Conservation (phyloP, 768 basidiomycete species). For the Russula griseocarnosa region DNA sequence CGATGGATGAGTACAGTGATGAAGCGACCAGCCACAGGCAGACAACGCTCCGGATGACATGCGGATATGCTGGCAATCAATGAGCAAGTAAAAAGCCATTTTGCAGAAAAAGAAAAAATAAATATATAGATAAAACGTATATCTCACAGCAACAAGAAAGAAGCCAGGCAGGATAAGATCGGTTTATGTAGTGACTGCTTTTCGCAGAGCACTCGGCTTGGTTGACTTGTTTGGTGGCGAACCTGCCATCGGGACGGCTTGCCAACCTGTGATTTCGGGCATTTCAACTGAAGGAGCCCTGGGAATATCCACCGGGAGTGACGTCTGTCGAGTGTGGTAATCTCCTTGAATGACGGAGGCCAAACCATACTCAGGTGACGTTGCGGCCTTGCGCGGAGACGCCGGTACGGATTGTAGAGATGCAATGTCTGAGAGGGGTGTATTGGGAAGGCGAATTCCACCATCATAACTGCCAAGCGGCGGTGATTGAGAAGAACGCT, state of each 20-base stretch:
- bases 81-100: slow-evolving; percentile 26
- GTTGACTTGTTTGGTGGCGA: slow-evolving; percentile 29
- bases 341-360: slow-evolving; percentile 25
- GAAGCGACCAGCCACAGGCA: slow-evolving; percentile 27
- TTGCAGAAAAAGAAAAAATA: slow-evolving; percentile 24
- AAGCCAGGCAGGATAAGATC: neutral
- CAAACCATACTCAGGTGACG: slow-evolving; percentile 30
- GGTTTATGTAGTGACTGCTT: slow-evolving; percentile 32
- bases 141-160: slow-evolving; percentile 27
- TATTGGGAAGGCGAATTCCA: slow-evolving; percentile 70
- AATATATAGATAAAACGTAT: slow-evolving; percentile 30
- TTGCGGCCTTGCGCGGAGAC: slow-evolving; percentile 34
- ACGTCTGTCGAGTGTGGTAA: slow-evolving; percentile 32
- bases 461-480: slow-evolving; percentile 41
- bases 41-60: slow-evolving; percentile 27
- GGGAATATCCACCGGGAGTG: slow-evolving; percentile 28
- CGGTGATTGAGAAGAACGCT: slow-evolving; percentile 38
- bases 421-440: slow-evolving; percentile 67
- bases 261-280: slow-evolving; percentile 39
- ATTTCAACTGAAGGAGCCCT: slow-evolving; percentile 22
- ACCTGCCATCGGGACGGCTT: slow-evolving; percentile 34
- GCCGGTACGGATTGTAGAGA: slow-evolving; percentile 38
- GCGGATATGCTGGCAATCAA: slow-evolving; percentile 24
- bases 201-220: slow-evolving; percentile 30
- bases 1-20: slow-evolving; percentile 29